phyloP scores from a whole-genome alignment of 441 rosid species.

The Gossypium trilobum region DNA sequence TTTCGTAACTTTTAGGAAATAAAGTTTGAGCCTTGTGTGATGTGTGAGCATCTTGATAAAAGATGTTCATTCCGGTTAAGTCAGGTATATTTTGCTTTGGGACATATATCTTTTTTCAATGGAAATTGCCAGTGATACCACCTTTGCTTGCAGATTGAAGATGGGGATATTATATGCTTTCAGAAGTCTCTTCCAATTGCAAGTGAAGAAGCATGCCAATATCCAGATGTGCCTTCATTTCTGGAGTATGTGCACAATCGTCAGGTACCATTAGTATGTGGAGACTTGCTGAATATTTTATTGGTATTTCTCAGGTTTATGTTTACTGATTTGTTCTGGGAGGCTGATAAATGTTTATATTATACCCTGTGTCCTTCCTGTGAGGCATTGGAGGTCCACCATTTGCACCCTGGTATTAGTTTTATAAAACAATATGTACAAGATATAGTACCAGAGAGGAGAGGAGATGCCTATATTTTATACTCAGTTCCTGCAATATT shows the following conservation, averaged over 20 bases:
- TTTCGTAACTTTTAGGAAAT: conserved; percentile 54
- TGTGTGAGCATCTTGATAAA: conserved; percentile 93
- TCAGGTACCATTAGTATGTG: conserved; percentile 40
- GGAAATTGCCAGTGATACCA: conserved; percentile 5
- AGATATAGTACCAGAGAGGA: neutral
- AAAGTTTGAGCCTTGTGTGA: conserved; percentile 81
- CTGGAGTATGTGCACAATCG: conserved; percentile 91
- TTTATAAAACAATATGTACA: neutral
- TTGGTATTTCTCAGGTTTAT: neutral
- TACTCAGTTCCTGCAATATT: neutral
- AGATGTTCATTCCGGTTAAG: conserved; percentile 58
- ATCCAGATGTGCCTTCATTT: conserved; percentile 82
- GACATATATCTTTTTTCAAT: conserved; percentile 9
- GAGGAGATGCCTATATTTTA: neutral
- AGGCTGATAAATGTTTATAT: neutral
- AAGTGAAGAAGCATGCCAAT: conserved; percentile 46
- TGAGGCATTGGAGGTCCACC: neutral
- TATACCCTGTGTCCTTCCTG: neutral
- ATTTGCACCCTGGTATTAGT: neutral
- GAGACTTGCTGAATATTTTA: neutral
- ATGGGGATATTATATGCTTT: conserved; percentile 94
- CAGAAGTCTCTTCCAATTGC: conserved; percentile 53
- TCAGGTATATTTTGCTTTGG: conserved; percentile 45
- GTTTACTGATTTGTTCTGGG: neutral
- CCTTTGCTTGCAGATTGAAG: conserved; percentile 61